Base-by-base conservation (phyloP, 164 flowering plant species). In the Cinnamomum micranthum region DNA sequence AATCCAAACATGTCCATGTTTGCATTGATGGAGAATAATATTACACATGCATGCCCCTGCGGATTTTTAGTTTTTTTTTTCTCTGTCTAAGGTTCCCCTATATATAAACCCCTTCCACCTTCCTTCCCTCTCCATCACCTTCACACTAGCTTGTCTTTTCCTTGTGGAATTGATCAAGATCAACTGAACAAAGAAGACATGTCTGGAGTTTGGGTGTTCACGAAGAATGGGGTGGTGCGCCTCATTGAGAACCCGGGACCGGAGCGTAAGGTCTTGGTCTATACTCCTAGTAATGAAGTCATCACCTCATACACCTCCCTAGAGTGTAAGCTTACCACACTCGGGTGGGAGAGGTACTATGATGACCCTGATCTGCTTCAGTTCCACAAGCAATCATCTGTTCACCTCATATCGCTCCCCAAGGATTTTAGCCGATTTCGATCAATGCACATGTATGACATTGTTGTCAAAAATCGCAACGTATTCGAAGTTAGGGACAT, bases 181-280 rank as follows among this genome's bases (percentile, higher is more conserved):
- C 25, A 12, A 55, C 60, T 55, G 31, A 3, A 27, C 47, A 41
- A 41, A 41, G 11, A 55, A 19, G 20, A 55, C 6, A 88, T 94
- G 98, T 90, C 98, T 5, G 98, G 98, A 6, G 98, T 94, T 27
- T 94, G 98, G 97, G 88, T 87, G 22, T 91, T 94, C 94, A 25
- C 27, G 1, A 88, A 88, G 76, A 88, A 73, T 55, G 95, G 98
- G 0, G 95, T 92, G 15, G 84, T 91, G 17, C 81, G 90, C 3
- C 84, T 89, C 17, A 93, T 88, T 15, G 91, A 87, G 77, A 90
- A 91, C 75, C 93, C 91, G 4, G 85, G 72, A 4, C 78, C 77
- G 2, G 88, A 87, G 9, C 55, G 71, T n/a, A 94, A 91, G 67
- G 88, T 89, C 74, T 75, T 92, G 51, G 89, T 92, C 15, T 84